Evolutionary conservation across 768 basidiomycete species (phyloP).

Genomic region (Pisolithus sp.): DNA sequence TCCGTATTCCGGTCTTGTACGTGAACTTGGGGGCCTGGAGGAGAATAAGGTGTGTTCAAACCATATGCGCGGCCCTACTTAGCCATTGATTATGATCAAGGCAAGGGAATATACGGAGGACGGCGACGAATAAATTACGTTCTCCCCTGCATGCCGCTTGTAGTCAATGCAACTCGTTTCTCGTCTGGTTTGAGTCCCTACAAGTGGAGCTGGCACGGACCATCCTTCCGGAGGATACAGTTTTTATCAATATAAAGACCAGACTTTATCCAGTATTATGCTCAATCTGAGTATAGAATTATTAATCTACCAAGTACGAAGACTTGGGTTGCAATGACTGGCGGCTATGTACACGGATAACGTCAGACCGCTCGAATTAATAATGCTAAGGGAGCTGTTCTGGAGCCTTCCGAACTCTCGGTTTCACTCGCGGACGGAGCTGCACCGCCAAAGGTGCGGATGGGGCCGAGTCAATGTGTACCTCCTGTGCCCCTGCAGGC

Average conservation of each 20-base stretch:
- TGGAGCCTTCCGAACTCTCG: constrained; percentile 12
- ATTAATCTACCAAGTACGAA: too few relatives aligned
- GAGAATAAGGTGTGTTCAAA: constrained; percentile 60
- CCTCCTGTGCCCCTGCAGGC: constrained; percentile 5
- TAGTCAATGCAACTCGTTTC: background rate
- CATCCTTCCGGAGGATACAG: too few relatives aligned
- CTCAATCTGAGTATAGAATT: too few relatives aligned
- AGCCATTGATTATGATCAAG: constrained; percentile 17
- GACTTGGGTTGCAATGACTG: too few relatives aligned
- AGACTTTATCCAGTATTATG: too few relatives aligned
- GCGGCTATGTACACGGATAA: too few relatives aligned
- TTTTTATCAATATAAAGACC: too few relatives aligned
- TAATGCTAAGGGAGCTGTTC: background rate
- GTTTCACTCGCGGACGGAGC: constrained; percentile 39
- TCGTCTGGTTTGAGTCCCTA: background rate
- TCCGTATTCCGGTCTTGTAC: constrained; percentile 68
- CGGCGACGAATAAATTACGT: constrained; percentile 26
- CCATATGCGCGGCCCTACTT: background rate
- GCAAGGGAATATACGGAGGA: constrained; percentile 31
- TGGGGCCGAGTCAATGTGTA: constrained; percentile 1
- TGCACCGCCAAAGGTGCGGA: constrained; percentile 24
- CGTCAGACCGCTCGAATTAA: too few relatives aligned
- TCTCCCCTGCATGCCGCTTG: background rate
- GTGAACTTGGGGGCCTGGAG: constrained; percentile 72
- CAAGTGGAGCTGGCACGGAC: too few relatives aligned